Evolutionary conservation across 164 flowering plant species (phyloP).

Genomic region (Vitis riparia): DNA sequence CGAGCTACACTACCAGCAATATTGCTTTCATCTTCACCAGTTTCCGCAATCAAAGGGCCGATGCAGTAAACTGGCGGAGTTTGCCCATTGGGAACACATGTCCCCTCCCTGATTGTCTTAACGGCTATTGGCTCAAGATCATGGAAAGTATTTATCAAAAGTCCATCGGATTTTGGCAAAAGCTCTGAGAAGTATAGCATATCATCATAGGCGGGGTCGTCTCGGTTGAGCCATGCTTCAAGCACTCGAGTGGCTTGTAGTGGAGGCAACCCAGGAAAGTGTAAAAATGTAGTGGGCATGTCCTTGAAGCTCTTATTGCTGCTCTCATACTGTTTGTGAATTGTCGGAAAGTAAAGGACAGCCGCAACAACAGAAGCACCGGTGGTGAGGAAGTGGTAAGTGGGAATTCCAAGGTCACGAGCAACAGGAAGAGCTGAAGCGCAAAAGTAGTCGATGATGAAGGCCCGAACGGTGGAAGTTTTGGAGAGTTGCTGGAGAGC

Average conservation of each 20-base stretch:
- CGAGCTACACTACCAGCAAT: neutral
- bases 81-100: neutral
- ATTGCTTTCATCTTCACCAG: neutral
- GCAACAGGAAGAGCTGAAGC: conserved; percentile 13
- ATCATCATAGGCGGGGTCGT: conserved; percentile 1
- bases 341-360: conserved; percentile 19
- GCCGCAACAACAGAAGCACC: conserved; percentile 17
- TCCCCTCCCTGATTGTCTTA: neutral
- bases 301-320: conserved; percentile 6
- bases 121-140: conserved; percentile 6
- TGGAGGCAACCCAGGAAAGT: conserved; percentile 29
- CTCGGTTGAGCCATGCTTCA: conserved; percentile 4
- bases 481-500: conserved; percentile 2
- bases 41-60: conserved; percentile 2
- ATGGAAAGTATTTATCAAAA: conserved; percentile 10
- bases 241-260: conserved; percentile 14
- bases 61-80: conserved; percentile 4
- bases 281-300: neutral
- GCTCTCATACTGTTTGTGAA: conserved; percentile 6
- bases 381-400: conserved; percentile 23
- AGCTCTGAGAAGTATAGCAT: conserved; percentile 1
- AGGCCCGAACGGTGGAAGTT: conserved; percentile 1
- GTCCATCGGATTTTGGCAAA: conserved; percentile 1
- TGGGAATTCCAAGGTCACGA: conserved; percentile 16
- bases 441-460: conserved; percentile 23